A percentile compares a stretch with the other conserved stretches of the same genome.
These are phyloP conservation scores for Isoetes engelmannii DNA, from an alignment of 83 land plant genomes.

Conservation along the genomic window DNA sequence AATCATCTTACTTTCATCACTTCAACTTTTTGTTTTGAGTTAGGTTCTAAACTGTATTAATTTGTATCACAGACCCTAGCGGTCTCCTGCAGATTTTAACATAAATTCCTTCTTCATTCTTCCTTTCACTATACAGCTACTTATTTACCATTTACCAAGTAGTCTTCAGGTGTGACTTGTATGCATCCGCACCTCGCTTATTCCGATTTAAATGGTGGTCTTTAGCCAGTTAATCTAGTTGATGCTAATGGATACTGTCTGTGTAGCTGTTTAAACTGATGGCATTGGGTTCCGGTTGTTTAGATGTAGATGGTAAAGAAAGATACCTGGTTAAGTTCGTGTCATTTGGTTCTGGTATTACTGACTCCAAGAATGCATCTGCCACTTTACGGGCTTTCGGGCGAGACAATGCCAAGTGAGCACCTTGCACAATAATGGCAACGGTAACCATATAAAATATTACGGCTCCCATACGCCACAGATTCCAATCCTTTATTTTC, in stretches of 20 bases:
- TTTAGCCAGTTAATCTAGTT: not conserved
- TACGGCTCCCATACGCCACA: constrained; percentile 54
- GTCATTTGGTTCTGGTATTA: constrained; percentile 79
- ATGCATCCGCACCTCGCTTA: not conserved
- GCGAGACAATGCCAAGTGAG: constrained; percentile 33
- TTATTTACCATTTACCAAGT: not conserved
- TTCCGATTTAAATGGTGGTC: not conserved
- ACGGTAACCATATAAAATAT: constrained; percentile 45
- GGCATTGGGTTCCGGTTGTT: not conserved
- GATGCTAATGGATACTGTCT: not conserved
- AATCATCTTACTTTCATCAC: no score
- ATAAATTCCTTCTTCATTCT: no score
- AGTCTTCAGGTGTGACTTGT: not conserved
- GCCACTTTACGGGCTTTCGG: constrained; percentile 43
- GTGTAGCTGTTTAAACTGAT: not conserved
- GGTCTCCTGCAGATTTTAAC: no score
- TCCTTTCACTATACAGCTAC: no score
- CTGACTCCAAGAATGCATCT: constrained; percentile 82
- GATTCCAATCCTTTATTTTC: constrained; percentile 70
- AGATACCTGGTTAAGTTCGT: constrained; percentile 61
- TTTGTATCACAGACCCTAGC: no score
- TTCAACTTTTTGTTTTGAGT: no score
- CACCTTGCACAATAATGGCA: constrained; percentile 41
- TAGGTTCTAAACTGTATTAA: no score
- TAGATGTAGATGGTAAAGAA: not conserved